phyloP scores from a whole-genome alignment of 2,329 filamentous ascomycete genomes.

The Periglandula ipomoeae region DNA sequence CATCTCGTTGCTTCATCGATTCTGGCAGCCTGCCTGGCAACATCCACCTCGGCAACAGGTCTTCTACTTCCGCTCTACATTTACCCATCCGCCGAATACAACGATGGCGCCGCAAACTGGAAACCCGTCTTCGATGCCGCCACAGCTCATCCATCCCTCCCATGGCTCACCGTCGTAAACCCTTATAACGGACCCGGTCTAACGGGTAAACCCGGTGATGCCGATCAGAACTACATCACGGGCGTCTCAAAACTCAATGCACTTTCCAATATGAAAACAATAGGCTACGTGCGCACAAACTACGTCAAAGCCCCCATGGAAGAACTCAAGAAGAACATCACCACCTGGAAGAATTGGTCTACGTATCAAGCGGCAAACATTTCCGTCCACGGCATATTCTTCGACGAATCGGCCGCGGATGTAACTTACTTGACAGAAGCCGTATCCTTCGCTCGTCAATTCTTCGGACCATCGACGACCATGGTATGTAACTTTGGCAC shows the following conservation, averaged over 20 bases:
- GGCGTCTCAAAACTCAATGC: conserved; percentile 15
- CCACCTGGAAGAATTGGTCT: conserved; percentile 12
- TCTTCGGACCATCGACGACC: conserved; percentile 6
- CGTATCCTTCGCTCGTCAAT: conserved; percentile 9
- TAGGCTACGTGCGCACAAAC: conserved; percentile 16
- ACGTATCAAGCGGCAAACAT: conserved; percentile 10
- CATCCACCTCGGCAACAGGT: conserved; percentile 8
- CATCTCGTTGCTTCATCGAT: background rate
- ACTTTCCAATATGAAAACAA: conserved; percentile 13
- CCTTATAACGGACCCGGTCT: conserved; percentile 14
- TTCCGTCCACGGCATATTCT: conserved; percentile 15
- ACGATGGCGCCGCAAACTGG: conserved; percentile 16
- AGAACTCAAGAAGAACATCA: conserved; percentile 15
- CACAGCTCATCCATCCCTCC: conserved; percentile 4
- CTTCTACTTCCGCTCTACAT: conserved; percentile 15
- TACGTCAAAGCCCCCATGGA: conserved; percentile 11
- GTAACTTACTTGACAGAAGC: conserved; percentile 13
- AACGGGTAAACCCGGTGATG: conserved; percentile 12
- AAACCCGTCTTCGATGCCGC: conserved; percentile 12
- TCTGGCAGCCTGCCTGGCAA: background rate
- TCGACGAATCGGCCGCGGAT: conserved; percentile 12
- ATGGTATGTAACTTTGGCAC: conserved; percentile 17
- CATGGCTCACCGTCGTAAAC: conserved; percentile 15
- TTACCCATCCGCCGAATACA: conserved; percentile 12
- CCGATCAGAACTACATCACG: conserved; percentile 14